Percentiles rank a stretch among this genome's conserved stretches.
phyloP scores from a whole-genome alignment of 768 basidiomycete species.

The Lyophyllum decastes region DNA sequence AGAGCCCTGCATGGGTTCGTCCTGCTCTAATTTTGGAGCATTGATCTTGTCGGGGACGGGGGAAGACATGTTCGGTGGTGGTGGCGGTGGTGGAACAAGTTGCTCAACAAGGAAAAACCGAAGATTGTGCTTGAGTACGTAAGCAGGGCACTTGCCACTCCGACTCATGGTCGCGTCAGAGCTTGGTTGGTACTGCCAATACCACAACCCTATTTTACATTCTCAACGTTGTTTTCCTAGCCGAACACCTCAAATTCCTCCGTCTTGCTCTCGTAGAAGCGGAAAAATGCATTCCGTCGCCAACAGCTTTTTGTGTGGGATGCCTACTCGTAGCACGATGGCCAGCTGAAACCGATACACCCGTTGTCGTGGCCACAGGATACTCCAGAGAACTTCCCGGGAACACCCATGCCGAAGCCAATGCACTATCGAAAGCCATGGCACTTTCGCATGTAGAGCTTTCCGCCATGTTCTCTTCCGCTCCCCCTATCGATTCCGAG shows the following conservation, averaged over 20 bases:
- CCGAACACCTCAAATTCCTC: constrained; percentile 45
- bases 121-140: constrained; percentile 23
- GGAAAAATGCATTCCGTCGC: constrained; percentile 62
- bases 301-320: constrained; percentile 91
- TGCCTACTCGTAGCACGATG: constrained; percentile 65
- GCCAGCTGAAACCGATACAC: constrained; percentile 35
- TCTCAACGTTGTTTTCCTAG: constrained; percentile 5
- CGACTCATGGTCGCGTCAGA: constrained; percentile 1
- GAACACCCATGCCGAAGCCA: constrained; percentile 97
- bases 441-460: constrained; percentile 46
- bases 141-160: constrained; percentile 7
- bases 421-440: constrained; percentile 77
- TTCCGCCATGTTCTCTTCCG: constrained; percentile 40
- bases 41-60: constrained; percentile 39
- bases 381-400: constrained; percentile 90
- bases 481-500: constrained; percentile 36
- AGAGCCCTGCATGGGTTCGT: constrained; percentile 64
- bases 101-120: not conserved
- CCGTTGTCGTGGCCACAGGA: constrained; percentile 71
- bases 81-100: constrained; percentile 20
- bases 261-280: constrained; percentile 72
- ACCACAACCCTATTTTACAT: not conserved
- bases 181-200: constrained; percentile 9
- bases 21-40: constrained; percentile 24
- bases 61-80: constrained; percentile 52